Evolutionary conservation across 139 green algal species (phyloP), one percentile per base, ranked within the genome.

Genomic region (Microglena sp.): DNA sequence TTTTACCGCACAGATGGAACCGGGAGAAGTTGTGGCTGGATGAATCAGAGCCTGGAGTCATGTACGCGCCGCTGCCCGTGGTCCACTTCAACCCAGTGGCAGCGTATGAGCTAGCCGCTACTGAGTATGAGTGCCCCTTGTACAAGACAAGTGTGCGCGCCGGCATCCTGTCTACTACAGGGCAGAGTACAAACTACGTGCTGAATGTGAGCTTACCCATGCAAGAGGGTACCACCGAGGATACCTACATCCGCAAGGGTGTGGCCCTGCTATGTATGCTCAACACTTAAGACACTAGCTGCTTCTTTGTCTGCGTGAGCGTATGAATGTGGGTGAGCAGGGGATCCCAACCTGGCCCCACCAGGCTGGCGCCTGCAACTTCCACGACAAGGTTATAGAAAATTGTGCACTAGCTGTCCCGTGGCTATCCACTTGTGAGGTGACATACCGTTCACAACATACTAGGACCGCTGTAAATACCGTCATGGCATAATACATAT

Each of bases 111-210:
- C 60, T 80, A 1, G 72, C 82, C 22, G 36, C 60, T 2, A 65
- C 57, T 2, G 57, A 83, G 62, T 95, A 93, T 74, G 34, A 80
- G 65, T 88, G 81, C 67, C 88, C 88, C 27, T 68, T 95, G 66
- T 95, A 95, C 76, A 92, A 92, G 76, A 95, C 86, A 8, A 80
- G 66, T 35, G 75, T 81, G 57, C 77, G 87, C 4, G 86, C 88
- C 3, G 88, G 87, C 27, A 67, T 88, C 36, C 76, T 93, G 40
- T 83, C 70, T 34, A 95, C 88, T 1, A 93, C 88, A 5, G 87
- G 88, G 0, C 81, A 89, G 66, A 84, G 68, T 61, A 92, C 87
- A 33, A 95, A 93, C 76, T 92, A 84, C 72, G 77, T 95, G 56
- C 57, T 89, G 15, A 77, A 64, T 57, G 73, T 93, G 26, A 78